Conservation (phyloP, 116 monocot genomes). For the Posidonia oceanica region DNA sequence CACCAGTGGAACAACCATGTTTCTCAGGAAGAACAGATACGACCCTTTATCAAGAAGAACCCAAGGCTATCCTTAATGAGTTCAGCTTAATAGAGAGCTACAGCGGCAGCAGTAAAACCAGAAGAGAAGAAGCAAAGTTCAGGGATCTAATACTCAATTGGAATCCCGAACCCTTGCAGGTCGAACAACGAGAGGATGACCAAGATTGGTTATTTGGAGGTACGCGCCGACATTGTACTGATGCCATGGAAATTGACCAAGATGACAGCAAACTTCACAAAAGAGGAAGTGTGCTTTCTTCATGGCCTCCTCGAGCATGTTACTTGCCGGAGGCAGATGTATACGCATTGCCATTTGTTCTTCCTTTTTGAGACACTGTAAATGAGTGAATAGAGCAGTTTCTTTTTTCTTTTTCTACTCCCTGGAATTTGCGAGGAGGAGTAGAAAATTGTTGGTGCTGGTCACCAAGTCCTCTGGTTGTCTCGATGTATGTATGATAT, state of each 20-base stretch:
- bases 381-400: background rate
- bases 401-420: too few species aligned
- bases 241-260: background rate
- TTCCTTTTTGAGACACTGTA: slow-evolving; percentile 40
- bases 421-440: too few species aligned
- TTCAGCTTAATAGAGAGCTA: background rate
- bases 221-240: background rate
- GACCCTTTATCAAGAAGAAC: background rate
- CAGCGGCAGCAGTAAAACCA: background rate
- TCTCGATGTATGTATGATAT: too few species aligned
- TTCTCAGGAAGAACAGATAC: slow-evolving; percentile 5
- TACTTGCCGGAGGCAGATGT: slow-evolving; percentile 29
- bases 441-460: too few species aligned
- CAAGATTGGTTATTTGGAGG: slow-evolving; percentile 32
- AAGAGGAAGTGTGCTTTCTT: background rate
- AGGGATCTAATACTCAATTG: slow-evolving; percentile 37
- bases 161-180: slow-evolving; percentile 21
- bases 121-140: slow-evolving; percentile 18
- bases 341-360: slow-evolving; percentile 45
- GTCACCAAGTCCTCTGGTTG: too few species aligned
- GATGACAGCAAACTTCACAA: background rate
- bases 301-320: slow-evolving; percentile 27
- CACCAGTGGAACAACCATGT: background rate
- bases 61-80: background rate
- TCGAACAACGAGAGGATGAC: slow-evolving; percentile 7